Conservation (phyloP, 2,329 filamentous ascomycete genomes). For the Apiospora rasikravindrae region DNA sequence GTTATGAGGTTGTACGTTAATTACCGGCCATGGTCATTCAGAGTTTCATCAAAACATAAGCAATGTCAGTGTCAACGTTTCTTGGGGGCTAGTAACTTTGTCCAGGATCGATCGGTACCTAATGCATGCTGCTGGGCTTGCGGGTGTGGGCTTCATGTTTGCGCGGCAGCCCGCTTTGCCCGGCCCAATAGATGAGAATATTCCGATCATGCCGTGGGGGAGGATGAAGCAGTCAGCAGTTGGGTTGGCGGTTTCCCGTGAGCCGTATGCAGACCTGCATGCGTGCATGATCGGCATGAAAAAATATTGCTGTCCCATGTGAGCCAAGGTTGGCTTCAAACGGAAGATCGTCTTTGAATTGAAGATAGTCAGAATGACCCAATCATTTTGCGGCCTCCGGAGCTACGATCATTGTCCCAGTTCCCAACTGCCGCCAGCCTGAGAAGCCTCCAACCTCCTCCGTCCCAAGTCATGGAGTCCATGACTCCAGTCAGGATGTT, state of each 20-base stretch:
- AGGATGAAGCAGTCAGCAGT: background rate
- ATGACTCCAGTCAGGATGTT: background rate
- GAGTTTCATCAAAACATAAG: slow-evolving; percentile 8
- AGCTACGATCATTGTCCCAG: background rate
- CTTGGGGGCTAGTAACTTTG: background rate
- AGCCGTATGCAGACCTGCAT: background rate
- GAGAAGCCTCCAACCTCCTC: background rate
- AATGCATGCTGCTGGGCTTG: background rate
- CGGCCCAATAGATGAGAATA: background rate
- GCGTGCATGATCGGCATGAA: background rate
- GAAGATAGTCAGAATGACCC: background rate
- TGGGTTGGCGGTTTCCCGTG: background rate
- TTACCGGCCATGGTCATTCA: slow-evolving; percentile 5
- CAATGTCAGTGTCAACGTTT: background rate
- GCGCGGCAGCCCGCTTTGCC: background rate
- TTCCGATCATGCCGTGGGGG: background rate
- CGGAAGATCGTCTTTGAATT: background rate
- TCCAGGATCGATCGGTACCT: background rate
- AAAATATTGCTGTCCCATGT: slow-evolving; percentile 1
- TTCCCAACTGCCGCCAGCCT: background rate
- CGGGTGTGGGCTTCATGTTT: background rate
- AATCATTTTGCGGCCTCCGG: background rate
- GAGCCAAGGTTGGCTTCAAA: slow-evolving; percentile 13
- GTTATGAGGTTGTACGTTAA: background rate
- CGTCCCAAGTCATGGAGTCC: slow-evolving; percentile 2